These are phyloP conservation scores for Chrysoporthe cubensis DNA, from an alignment of 2,329 filamentous ascomycete species.

Conservation along the genomic window DNA sequence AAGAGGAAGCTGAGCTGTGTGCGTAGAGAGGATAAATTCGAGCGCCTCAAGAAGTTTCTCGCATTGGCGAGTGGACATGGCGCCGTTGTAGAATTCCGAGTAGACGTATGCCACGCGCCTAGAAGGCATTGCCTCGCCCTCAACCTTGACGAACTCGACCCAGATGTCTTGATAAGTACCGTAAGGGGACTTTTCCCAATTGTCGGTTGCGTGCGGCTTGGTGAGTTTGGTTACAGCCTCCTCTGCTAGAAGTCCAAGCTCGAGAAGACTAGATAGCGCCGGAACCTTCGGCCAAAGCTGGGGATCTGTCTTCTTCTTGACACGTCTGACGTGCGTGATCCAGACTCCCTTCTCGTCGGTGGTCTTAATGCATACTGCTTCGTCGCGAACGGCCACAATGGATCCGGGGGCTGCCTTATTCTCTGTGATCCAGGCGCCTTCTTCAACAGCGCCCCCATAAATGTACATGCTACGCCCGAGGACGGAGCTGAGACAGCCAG, in stretches of 20 bases:
- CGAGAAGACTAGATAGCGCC: slow-evolving; percentile 39
- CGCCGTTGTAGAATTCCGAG: slow-evolving; percentile 49
- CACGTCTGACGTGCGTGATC: slow-evolving; percentile 45
- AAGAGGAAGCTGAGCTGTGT: slow-evolving; percentile 37
- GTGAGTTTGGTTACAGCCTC: slow-evolving; percentile 30
- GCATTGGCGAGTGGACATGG: slow-evolving; percentile 47
- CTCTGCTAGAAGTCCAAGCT: slow-evolving; percentile 38
- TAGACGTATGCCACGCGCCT: slow-evolving; percentile 43
- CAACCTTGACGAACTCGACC: slow-evolving; percentile 41
- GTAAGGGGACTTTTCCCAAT: slow-evolving; percentile 37
- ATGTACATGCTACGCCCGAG: slow-evolving; percentile 44
- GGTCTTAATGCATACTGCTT: slow-evolving; percentile 43
- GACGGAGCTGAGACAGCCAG: slow-evolving; percentile 43
- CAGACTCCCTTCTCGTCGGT: slow-evolving; percentile 45
- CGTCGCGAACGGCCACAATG: slow-evolving; percentile 42
- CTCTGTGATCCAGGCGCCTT: slow-evolving; percentile 31
- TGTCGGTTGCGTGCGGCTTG: slow-evolving; percentile 25
- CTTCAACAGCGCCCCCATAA: slow-evolving; percentile 47
- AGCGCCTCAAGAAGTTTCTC: slow-evolving; percentile 42
- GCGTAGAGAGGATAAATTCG: slow-evolving; percentile 39
- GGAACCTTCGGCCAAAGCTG: slow-evolving; percentile 48
- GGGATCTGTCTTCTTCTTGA: slow-evolving; percentile 42
- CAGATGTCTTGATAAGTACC: slow-evolving; percentile 45
- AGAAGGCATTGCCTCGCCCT: slow-evolving; percentile 19
- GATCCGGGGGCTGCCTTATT: slow-evolving; percentile 31